These are phyloP conservation scores for Rosa rugosa DNA, from an alignment of 306 rosid genomes.

Conservation along the genomic window DNA sequence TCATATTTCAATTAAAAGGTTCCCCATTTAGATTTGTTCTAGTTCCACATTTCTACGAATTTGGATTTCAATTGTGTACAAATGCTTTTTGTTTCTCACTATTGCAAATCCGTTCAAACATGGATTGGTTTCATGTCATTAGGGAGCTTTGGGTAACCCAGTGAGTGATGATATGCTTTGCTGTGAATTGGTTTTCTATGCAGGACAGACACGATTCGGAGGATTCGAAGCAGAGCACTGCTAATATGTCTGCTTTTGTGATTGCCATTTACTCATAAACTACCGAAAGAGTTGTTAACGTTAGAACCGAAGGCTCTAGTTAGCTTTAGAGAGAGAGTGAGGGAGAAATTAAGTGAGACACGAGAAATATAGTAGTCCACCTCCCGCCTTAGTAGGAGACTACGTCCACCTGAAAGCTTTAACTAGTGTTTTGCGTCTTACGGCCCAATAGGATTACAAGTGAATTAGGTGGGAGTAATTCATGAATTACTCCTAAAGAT, in stretches of 20 bases:
- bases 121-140: background rate
- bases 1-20: constrained; percentile 9
- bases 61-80: background rate
- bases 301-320: no score
- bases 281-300: no score
- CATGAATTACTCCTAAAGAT: no score
- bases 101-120: no score
- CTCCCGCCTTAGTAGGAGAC: no score
- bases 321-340: no score
- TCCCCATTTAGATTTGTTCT: background rate
- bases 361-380: no score
- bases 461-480: no score
- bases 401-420: no score
- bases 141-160: background rate
- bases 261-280: constrained; percentile 31
- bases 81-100: constrained; percentile 3
- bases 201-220: constrained; percentile 83
- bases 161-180: background rate
- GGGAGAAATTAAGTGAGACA: no score
- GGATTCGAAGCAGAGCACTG: constrained; percentile 80
- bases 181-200: background rate
- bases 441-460: no score
- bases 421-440: no score
- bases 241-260: constrained; percentile 96
- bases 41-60: background rate